phyloP scores from a whole-genome alignment of 2,329 filamentous ascomycete genomes.

The Blastomyces percursus region DNA sequence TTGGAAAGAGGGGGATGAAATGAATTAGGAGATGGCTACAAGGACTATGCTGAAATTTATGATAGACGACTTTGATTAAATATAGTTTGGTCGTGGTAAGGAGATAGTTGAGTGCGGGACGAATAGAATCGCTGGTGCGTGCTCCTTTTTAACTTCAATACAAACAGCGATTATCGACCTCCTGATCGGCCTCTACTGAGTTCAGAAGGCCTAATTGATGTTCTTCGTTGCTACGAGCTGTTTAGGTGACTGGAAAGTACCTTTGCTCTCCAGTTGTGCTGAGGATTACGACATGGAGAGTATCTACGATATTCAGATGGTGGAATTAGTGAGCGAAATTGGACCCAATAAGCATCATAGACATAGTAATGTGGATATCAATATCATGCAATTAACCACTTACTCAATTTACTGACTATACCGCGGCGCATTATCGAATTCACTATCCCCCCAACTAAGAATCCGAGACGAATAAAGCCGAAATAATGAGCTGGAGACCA shows the following conservation, averaged over 20 bases:
- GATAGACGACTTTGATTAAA: constrained; percentile 1
- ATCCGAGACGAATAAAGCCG: too few species aligned
- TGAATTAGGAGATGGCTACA: constrained; percentile 1
- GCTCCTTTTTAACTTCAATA: too few species aligned
- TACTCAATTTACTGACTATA: too few species aligned
- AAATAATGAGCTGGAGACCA: too few species aligned
- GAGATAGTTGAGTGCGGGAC: neutral
- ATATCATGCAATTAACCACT: too few species aligned
- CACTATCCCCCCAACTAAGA: too few species aligned
- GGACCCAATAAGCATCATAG: neutral
- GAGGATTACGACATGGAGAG: neutral
- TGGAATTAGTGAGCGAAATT: neutral
- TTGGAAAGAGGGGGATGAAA: constrained; percentile 3
- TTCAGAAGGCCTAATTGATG: too few species aligned
- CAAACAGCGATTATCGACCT: neutral
- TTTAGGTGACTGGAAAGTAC: neutral
- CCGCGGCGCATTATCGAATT: too few species aligned
- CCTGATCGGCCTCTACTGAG: neutral
- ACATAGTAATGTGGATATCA: neutral
- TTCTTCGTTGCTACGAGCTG: neutral
- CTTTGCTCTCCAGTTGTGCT: neutral
- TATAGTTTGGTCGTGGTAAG: neutral
- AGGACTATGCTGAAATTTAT: constrained; percentile 1
- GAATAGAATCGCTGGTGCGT: too few species aligned
- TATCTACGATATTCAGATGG: neutral